A percentile compares a stretch with the other conserved stretches of the same genome.
Evolutionary conservation across 1,139 yeast species (phyloP).

Genomic region (Lodderomyces pseudojiufengensis): DNA sequence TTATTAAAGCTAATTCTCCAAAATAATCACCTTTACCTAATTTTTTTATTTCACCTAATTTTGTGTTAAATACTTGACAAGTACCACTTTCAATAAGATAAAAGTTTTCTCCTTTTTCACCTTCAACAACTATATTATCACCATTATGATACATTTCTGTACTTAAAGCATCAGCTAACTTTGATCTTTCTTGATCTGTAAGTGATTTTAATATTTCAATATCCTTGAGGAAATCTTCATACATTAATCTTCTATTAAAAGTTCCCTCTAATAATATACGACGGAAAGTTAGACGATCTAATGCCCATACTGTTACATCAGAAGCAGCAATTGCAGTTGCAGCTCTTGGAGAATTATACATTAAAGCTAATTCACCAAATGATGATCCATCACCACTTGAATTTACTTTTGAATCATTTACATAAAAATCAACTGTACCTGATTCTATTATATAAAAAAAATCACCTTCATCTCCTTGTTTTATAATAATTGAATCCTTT

Average conservation of each 20-base stretch:
- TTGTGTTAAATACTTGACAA: slow-evolving; percentile 64
- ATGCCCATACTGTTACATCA: slow-evolving; percentile 74
- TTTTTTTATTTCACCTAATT: slow-evolving; percentile 57
- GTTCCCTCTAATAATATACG: slow-evolving; percentile 88
- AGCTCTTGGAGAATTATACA: slow-evolving; percentile 98
- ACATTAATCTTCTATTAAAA: slow-evolving; percentile 83
- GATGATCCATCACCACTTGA: slow-evolving; percentile 81
- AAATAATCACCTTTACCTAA: slow-evolving; percentile 86
- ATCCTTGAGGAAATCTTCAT: slow-evolving; percentile 83
- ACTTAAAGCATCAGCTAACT: slow-evolving; percentile 90
- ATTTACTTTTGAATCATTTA: slow-evolving; percentile 69
- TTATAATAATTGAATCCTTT: slow-evolving; percentile 66
- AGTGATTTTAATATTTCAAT: slow-evolving; percentile 75
- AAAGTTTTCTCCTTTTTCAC: slow-evolving; percentile 89
- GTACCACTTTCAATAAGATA: slow-evolving; percentile 85
- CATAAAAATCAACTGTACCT: slow-evolving; percentile 80
- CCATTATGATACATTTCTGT: slow-evolving; percentile 74
- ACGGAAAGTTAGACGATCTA: slow-evolving; percentile 91
- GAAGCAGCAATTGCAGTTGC: slow-evolving; percentile 83
- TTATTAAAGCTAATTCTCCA: slow-evolving; percentile 91
- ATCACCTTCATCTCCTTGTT: slow-evolving; percentile 97
- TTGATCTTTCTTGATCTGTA: slow-evolving; percentile 80
- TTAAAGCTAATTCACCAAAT: slow-evolving; percentile 93
- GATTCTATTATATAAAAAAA: slow-evolving; percentile 84
- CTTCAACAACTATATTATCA: slow-evolving; percentile 75